Conservation (phyloP, 805 yeast species). For the Pichia californica region DNA sequence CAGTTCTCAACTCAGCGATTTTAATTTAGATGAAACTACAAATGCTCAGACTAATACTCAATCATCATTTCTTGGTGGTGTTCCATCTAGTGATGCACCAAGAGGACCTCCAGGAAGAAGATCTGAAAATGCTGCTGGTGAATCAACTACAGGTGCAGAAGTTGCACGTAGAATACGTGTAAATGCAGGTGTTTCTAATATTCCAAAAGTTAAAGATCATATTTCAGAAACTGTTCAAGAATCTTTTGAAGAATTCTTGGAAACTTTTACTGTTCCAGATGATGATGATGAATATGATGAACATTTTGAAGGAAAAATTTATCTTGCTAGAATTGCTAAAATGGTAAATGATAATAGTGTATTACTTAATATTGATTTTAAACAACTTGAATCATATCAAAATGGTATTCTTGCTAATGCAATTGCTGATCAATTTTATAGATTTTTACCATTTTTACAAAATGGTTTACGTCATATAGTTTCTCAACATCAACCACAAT, state of each 20-base stretch:
- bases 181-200: slow-evolving; percentile 47
- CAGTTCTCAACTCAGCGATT: slow-evolving; percentile 19
- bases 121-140: slow-evolving; percentile 3
- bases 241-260: slow-evolving; percentile 79
- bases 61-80: slow-evolving; percentile 12
- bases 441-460: slow-evolving; percentile 81
- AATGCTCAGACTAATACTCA: slow-evolving; percentile 14
- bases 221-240: slow-evolving; percentile 94
- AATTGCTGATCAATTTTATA: slow-evolving; percentile 82
- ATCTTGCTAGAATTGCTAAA: slow-evolving; percentile 72
- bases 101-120: neutral
- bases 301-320: slow-evolving; percentile 49
- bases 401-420: slow-evolving; percentile 88
- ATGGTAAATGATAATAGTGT: slow-evolving; percentile 70
- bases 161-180: slow-evolving; percentile 6
- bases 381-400: slow-evolving; percentile 67
- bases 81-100: slow-evolving; percentile 7
- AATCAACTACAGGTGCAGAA: neutral
- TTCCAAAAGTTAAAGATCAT: slow-evolving; percentile 81
- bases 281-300: slow-evolving; percentile 30
- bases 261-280: slow-evolving; percentile 45
- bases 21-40: slow-evolving; percentile 13
- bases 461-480: slow-evolving; percentile 69
- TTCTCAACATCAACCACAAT: slow-evolving; percentile 66
- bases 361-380: slow-evolving; percentile 80